Percentiles rank a stretch among this genome's conserved stretches.
Conservation (phyloP, 257 asterid species). For the Handroanthus guayacan region DNA sequence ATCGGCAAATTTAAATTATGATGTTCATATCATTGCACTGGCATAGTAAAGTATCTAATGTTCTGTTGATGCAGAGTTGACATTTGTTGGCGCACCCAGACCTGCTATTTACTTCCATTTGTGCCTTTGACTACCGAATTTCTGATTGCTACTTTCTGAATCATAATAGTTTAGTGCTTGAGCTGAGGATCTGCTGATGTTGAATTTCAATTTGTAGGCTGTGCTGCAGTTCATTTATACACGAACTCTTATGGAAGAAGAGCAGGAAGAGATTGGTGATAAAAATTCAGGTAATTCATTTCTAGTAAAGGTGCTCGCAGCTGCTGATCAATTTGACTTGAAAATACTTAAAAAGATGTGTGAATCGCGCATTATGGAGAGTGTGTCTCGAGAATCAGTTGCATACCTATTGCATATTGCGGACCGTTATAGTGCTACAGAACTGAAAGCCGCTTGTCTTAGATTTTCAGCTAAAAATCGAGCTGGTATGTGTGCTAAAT, state of each 20-base stretch:
- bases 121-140: neutral
- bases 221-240: slow-evolving; percentile 58
- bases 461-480: neutral
- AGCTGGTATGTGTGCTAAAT: neutral
- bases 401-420: too few species aligned
- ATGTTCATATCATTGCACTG: neutral
- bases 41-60: neutral
- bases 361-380: neutral
- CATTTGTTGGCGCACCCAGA: neutral
- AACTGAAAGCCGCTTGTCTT: neutral
- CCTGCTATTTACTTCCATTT: neutral
- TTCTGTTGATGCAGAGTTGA: too few species aligned
- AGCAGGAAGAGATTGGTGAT: slow-evolving; percentile 46
- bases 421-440: too few species aligned
- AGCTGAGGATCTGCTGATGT: neutral
- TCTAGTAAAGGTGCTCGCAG: slow-evolving; percentile 56
- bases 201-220: slow-evolving; percentile 48
- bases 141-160: neutral
- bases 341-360: neutral
- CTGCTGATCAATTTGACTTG: slow-evolving; percentile 58
- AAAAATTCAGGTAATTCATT: slow-evolving; percentile 42
- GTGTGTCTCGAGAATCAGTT: neutral
- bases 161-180: neutral
- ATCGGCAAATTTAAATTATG: neutral
- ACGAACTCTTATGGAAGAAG: slow-evolving; percentile 53